These are phyloP conservation scores for Camellia lanceoleosa DNA, from an alignment of 148 eudicot genomes.

Conservation along the genomic window DNA sequence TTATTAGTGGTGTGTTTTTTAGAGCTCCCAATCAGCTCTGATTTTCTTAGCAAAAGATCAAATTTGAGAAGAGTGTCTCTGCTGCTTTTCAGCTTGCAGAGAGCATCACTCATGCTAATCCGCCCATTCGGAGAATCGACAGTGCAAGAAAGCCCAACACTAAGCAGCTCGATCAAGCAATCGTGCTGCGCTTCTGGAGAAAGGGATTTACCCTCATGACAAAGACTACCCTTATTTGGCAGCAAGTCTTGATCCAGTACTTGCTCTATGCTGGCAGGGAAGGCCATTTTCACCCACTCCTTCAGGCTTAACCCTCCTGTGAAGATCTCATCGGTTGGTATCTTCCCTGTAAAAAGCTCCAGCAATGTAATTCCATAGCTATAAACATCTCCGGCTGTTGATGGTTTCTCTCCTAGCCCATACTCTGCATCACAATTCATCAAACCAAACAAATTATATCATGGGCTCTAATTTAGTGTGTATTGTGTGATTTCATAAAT, in stretches of 20 bases:
- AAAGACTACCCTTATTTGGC: not conserved
- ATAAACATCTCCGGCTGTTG: slow-evolving; percentile 51
- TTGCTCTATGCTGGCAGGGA: slow-evolving; percentile 24
- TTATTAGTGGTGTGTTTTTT: no score
- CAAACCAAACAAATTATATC: not conserved
- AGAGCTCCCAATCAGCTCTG: no score
- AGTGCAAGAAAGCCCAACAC: slow-evolving; percentile 50
- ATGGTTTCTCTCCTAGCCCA: slow-evolving; percentile 46
- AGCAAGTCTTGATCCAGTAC: slow-evolving; percentile 32
- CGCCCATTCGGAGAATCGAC: slow-evolving; percentile 38
- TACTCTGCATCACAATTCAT: slow-evolving; percentile 35
- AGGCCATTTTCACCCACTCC: slow-evolving; percentile 38
- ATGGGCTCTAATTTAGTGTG: no score
- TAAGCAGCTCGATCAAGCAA: slow-evolving; percentile 28
- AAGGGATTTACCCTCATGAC: not conserved
- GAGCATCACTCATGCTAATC: slow-evolving; percentile 45
- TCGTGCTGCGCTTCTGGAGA: slow-evolving; percentile 6
- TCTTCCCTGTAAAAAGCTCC: slow-evolving; percentile 53
- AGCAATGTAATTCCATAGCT: slow-evolving; percentile 52
- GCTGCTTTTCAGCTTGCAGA: slow-evolving; percentile 32
- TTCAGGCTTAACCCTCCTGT: slow-evolving; percentile 32
- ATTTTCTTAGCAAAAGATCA: not conserved
- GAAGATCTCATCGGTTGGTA: slow-evolving; percentile 38
- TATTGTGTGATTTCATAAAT: no score
- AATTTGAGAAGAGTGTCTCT: slow-evolving; percentile 17